Conservation (phyloP, 768 basidiomycete species). For the Boletellus emodensis region DNA sequence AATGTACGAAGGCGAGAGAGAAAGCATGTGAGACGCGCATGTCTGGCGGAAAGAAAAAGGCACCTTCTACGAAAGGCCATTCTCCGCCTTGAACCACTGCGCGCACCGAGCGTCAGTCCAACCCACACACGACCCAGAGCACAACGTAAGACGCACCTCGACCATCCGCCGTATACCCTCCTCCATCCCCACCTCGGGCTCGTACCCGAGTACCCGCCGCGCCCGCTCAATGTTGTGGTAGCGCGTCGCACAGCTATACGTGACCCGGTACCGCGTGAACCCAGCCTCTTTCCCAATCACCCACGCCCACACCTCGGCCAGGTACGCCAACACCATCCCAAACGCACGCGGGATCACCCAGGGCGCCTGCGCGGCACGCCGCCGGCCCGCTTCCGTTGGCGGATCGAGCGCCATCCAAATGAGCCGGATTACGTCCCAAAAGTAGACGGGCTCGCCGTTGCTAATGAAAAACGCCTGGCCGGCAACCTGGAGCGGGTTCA, state of each 20-base stretch:
- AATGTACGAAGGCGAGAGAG: no score
- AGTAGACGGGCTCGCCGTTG: slow-evolving; percentile 92
- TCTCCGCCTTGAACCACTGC: slow-evolving; percentile 32
- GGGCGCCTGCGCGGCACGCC: slow-evolving; percentile 34
- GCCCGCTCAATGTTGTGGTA: slow-evolving; percentile 97
- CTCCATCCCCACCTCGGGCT: slow-evolving; percentile 82
- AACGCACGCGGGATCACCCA: slow-evolving; percentile 56
- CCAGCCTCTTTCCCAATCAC: slow-evolving; percentile 74
- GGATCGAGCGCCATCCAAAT: slow-evolving; percentile 73
- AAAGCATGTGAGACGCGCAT: not conserved
- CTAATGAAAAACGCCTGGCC: slow-evolving; percentile 96
- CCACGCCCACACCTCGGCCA: slow-evolving; percentile 72
- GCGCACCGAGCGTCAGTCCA: not conserved
- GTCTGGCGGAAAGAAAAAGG: not conserved
- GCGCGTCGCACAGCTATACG: slow-evolving; percentile 70
- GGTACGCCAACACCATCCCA: slow-evolving; percentile 66
- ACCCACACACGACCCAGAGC: not conserved
- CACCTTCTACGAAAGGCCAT: slow-evolving; percentile 21
- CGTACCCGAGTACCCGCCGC: slow-evolving; percentile 86
- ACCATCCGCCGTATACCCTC: slow-evolving; percentile 82
- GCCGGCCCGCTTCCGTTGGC: slow-evolving; percentile 40
- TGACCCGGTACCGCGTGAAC: slow-evolving; percentile 83
- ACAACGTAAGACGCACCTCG: slow-evolving; percentile 47
- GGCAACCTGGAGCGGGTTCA: slow-evolving; percentile 71
- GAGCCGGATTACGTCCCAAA: slow-evolving; percentile 88